phyloP scores from a whole-genome alignment of 257 asterid species.

The Plantago ovata region DNA sequence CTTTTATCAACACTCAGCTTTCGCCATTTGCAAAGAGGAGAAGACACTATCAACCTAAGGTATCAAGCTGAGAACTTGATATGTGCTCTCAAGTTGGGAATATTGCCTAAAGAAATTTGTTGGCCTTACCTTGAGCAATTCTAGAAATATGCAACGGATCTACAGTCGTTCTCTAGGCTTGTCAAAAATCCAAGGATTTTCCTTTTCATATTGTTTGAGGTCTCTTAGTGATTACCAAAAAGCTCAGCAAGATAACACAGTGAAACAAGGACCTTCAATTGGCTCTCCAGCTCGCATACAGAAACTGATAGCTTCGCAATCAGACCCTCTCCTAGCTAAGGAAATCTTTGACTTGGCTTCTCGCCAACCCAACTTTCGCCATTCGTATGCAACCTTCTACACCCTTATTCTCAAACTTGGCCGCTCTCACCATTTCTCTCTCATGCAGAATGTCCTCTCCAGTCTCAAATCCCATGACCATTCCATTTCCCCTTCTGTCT shows the following conservation, averaged over 20 bases:
- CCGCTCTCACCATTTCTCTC: slow-evolving; percentile 56
- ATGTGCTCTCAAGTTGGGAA: not conserved
- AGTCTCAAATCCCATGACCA: slow-evolving; percentile 49
- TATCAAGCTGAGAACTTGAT: not conserved
- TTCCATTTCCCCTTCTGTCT: slow-evolving; percentile 61
- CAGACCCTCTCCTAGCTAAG: slow-evolving; percentile 85
- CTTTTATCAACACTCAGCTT: not conserved
- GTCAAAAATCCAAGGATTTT: slow-evolving; percentile 14
- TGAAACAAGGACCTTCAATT: slow-evolving; percentile 26
- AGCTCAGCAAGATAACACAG: slow-evolving; percentile 20
- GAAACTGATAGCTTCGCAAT: slow-evolving; percentile 61
- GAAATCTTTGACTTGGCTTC: slow-evolving; percentile 85
- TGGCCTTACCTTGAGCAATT: slow-evolving; percentile 20
- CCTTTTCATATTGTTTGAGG: slow-evolving; percentile 26
- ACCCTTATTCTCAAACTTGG: slow-evolving; percentile 80
- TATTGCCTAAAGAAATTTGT: not conserved
- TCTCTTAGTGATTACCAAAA: slow-evolving; percentile 20
- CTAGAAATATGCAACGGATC: slow-evolving; percentile 19
- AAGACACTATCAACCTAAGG: not conserved
- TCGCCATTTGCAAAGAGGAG: not conserved
- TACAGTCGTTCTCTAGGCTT: slow-evolving; percentile 12
- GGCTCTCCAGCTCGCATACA: slow-evolving; percentile 67
- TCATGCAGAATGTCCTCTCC: slow-evolving; percentile 54
- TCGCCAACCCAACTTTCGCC: slow-evolving; percentile 62
- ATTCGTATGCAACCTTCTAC: slow-evolving; percentile 58